phyloP scores from a whole-genome alignment of 164 flowering plant genomes.

The Warburgia ugandensis region DNA sequence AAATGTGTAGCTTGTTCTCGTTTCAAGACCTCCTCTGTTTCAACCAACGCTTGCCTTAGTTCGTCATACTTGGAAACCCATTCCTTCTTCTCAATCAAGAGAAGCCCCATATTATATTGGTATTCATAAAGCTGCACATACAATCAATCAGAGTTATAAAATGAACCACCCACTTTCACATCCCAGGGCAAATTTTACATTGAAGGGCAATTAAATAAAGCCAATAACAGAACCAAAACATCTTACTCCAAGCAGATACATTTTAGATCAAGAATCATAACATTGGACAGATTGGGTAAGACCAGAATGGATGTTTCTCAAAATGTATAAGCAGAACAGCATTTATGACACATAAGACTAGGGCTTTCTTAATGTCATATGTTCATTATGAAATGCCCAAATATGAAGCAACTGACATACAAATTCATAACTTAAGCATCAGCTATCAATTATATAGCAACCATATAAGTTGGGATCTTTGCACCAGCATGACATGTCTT shows the following conservation, averaged over 20 bases:
- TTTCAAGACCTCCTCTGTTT: constrained; percentile 58
- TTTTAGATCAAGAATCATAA: neutral
- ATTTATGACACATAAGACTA: too few species aligned
- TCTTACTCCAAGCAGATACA: neutral
- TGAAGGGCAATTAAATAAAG: neutral
- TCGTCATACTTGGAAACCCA: constrained; percentile 56
- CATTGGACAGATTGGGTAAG: neutral
- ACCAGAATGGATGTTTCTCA: neutral
- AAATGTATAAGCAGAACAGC: too few species aligned
- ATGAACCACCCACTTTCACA: neutral
- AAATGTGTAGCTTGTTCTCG: constrained; percentile 66
- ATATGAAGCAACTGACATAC: too few species aligned
- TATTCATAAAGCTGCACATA: constrained; percentile 67
- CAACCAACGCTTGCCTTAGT: constrained; percentile 44
- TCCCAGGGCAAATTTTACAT: neutral
- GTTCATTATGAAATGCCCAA: too few species aligned
- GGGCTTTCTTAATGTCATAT: too few species aligned
- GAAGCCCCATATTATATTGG: constrained; percentile 91
- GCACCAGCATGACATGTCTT: too few species aligned
- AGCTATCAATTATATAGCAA: too few species aligned
- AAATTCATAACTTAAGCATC: too few species aligned
- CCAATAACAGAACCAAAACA: neutral
- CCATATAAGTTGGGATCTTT: too few species aligned
- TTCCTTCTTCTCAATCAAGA: constrained; percentile 80
- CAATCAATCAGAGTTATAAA: constrained; percentile 1